Conservation (phyloP, 1,139 yeast genomes). For the Candida tunisiensis region DNA sequence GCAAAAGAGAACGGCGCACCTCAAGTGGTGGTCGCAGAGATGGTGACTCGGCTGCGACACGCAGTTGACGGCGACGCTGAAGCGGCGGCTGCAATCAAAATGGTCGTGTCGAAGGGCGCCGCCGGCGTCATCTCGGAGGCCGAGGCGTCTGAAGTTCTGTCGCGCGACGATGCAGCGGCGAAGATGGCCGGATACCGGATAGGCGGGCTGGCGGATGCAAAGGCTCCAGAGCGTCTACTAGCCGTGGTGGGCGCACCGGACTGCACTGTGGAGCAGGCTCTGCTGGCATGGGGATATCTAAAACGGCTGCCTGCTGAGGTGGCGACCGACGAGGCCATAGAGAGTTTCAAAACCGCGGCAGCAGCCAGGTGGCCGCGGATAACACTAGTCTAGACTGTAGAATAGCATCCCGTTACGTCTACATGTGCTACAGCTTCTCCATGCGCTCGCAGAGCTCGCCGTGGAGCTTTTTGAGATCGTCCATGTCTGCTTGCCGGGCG, state of each 20-base stretch:
- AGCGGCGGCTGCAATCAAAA: constrained; percentile 16
- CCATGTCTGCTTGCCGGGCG: constrained; percentile 39
- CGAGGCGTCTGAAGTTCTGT: no score
- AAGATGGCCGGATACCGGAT: no score
- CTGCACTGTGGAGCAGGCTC: no score
- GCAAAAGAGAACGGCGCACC: constrained; percentile 16
- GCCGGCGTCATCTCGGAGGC: constrained; percentile 14
- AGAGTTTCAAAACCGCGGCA: no score
- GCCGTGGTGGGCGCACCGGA: no score
- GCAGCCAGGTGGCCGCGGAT: no score
- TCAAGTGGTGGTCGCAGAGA: constrained; percentile 12
- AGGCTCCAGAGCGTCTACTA: no score
- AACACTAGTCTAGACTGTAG: background rate
- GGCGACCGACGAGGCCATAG: no score
- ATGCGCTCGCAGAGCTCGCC: constrained; percentile 36
- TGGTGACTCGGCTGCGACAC: constrained; percentile 12
- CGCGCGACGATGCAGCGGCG: no score
- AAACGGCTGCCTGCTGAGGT: no score
- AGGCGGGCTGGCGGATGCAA: no score
- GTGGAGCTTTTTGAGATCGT: constrained; percentile 49
- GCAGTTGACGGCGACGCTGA: constrained; percentile 10
- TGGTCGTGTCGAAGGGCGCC: constrained; percentile 15
- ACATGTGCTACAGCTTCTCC: constrained; percentile 3
- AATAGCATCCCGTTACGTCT: background rate
- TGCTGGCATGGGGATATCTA: no score